phyloP scores from a whole-genome alignment of 306 rosid species.

The Dalbergia cochinchinensis region DNA sequence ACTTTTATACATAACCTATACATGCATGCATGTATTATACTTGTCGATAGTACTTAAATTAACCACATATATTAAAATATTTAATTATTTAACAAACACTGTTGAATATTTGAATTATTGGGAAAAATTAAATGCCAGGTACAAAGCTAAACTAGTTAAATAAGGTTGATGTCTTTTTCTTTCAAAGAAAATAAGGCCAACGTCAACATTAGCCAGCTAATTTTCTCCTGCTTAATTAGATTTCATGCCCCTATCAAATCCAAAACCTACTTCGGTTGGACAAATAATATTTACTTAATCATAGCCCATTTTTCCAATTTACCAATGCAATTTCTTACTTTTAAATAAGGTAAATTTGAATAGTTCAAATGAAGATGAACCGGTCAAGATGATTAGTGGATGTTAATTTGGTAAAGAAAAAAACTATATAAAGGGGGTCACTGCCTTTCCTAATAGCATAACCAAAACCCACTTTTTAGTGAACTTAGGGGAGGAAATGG shows the following conservation, averaged over 20 bases:
- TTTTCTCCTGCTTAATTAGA: neutral
- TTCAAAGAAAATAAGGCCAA: slow-evolving; percentile 1
- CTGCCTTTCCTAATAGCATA: slow-evolving; percentile 22
- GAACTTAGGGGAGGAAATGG: slow-evolving; percentile 49
- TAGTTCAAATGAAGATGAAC: neutral
- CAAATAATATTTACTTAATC: neutral
- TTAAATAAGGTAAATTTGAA: neutral
- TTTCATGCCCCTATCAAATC: neutral
- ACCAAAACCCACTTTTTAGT: slow-evolving; percentile 34
- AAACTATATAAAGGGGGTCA: slow-evolving; percentile 55
- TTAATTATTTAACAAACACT: neutral
- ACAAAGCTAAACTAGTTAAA: neutral
- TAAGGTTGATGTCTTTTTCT: neutral
- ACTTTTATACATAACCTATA: too few relatives aligned
- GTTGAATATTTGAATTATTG: neutral
- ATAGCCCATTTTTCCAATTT: neutral
- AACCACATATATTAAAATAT: neutral
- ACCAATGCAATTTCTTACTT: neutral
- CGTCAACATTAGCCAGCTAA: slow-evolving; percentile 25
- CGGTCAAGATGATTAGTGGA: slow-evolving; percentile 14
- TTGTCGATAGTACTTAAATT: too few relatives aligned
- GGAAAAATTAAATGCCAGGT: neutral
- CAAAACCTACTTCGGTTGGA: neutral
- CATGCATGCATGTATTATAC: too few relatives aligned
- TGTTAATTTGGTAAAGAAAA: slow-evolving; percentile 39